Evolutionary conservation across 495 filamentous ascomycete species (phyloP), one percentile per base, ranked within the genome.

Genomic region (Parmelia sp.): DNA sequence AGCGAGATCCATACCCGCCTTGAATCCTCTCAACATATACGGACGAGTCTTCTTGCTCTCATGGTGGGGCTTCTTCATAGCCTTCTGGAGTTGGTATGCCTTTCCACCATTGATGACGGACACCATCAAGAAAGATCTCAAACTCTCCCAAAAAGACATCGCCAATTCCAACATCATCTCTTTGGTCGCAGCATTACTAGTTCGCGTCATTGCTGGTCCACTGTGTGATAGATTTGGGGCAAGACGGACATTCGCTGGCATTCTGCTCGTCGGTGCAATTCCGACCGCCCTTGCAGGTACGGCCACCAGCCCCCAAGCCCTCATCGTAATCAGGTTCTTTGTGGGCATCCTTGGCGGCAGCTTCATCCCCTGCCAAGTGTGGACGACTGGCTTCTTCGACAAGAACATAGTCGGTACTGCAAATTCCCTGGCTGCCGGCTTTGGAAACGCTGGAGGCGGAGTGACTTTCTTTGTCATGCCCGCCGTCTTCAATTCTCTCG

Each of bases 311-410:
- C 84, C 86, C 0, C 73, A 77, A 4, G 89, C 91, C 0, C 81
- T 96, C 31, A 86, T 92, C 61, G 79, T 86, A 14, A 76, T 92
- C 55, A 85, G 93, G 39, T 96, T 96, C 76, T 96, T 96, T 75
- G 82, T 96, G 61, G 92, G 93, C 27, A 95, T 97, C 59, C 82
- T 97, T 4, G 93, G 93, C 29, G 93, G 88, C 1, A 82, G 82
- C 5, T 97, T 97, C 67, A 91, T 97, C 4, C 93, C 93, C 4
- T 96, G 93, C 73, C 92, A 96, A 68, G 93, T 96, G 2, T 97
- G 92, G 92, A 89, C 87, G 39, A 96, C 93, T 0, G 91, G 88
- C 1, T 96, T 92, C 79, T 96, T 93, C 70, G 93, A 97, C 77
- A 96, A 94, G 78, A 94, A 90, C 71, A 85, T 96, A 19, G 90